Evolutionary conservation across 495 filamentous ascomycete species (phyloP).

Genomic region (Acidiella bohemica): DNA sequence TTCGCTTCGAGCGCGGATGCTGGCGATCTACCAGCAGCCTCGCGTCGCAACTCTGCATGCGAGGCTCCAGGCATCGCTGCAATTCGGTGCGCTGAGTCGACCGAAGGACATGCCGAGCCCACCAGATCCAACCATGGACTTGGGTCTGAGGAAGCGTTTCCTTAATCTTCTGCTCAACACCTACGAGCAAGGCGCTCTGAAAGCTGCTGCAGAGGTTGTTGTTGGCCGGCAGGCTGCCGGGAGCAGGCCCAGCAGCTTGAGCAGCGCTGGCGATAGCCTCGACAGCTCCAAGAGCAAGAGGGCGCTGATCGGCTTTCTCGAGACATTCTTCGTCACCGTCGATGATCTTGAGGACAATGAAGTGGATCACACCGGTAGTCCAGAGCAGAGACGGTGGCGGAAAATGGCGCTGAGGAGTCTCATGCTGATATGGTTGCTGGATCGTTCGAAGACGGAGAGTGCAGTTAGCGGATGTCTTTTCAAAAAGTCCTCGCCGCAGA

Average conservation of each 20-base stretch:
- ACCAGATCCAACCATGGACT: slow-evolving; percentile 27
- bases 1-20: slow-evolving; percentile 27
- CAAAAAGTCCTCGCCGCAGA: slow-evolving; percentile 36
- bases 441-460: slow-evolving; percentile 35
- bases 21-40: slow-evolving; percentile 43
- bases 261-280: not conserved
- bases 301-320: slow-evolving; percentile 40
- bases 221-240: slow-evolving; percentile 40
- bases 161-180: slow-evolving; percentile 44
- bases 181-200: slow-evolving; percentile 40
- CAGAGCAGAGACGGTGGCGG: slow-evolving; percentile 34
- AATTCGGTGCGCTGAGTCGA: slow-evolving; percentile 46
- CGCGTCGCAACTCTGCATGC: slow-evolving; percentile 41
- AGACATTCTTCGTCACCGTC: slow-evolving; percentile 45
- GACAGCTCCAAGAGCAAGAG: slow-evolving; percentile 17
- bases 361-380: slow-evolving; percentile 17
- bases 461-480: slow-evolving; percentile 34
- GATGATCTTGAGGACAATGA: slow-evolving; percentile 33
- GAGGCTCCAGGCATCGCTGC: slow-evolving; percentile 48
- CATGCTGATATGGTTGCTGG: slow-evolving; percentile 47
- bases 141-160: slow-evolving; percentile 45
- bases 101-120: slow-evolving; percentile 30
- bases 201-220: slow-evolving; percentile 45
- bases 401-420: slow-evolving; percentile 46
- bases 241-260: not conserved